These are phyloP conservation scores for Suhomyces xylopsoci DNA, from an alignment of 805 yeast species.

Conservation along the genomic window DNA sequence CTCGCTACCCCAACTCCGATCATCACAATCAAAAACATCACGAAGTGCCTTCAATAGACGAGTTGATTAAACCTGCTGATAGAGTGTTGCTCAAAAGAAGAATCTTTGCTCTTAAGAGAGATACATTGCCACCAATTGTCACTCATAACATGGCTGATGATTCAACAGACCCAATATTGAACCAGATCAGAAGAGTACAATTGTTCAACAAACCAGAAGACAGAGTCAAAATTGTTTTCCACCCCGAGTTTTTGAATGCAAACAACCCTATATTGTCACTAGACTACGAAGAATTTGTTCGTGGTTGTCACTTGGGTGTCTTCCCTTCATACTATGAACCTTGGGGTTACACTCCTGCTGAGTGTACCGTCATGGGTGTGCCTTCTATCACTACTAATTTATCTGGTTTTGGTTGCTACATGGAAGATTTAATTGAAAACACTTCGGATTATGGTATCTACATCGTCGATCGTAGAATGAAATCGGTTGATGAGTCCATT, in stretches of 20 bases:
- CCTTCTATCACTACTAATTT: constrained; percentile 95
- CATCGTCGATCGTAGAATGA: constrained; percentile 90
- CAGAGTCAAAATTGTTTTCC: constrained; percentile 92
- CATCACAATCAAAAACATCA: constrained; percentile 33
- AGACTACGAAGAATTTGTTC: constrained; percentile 95
- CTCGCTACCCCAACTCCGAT: constrained; percentile 50
- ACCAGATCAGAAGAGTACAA: constrained; percentile 87
- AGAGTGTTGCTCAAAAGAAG: constrained; percentile 86
- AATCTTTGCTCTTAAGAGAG: constrained; percentile 88
- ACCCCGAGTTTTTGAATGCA: constrained; percentile 93
- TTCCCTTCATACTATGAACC: constrained; percentile 99
- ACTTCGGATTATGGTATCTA: constrained; percentile 95
- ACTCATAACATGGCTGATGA: constrained; percentile 97
- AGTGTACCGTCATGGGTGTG: constrained; percentile 99
- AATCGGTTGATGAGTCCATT: constrained; percentile 89
- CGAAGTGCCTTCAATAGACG: constrained; percentile 77
- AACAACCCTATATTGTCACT: constrained; percentile 90
- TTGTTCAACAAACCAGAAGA: constrained; percentile 87
- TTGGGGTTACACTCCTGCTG: constrained; percentile 99
- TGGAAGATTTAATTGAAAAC: constrained; percentile 95
- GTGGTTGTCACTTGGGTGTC: constrained; percentile 97
- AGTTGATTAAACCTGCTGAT: constrained; percentile 81
- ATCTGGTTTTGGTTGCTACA: constrained; percentile 96
- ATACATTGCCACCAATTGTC: constrained; percentile 88
- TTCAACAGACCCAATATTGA: constrained; percentile 82